These are phyloP conservation scores for Yamadazyma oceani DNA, from an alignment of 1,139 yeast species.

Conservation along the genomic window DNA sequence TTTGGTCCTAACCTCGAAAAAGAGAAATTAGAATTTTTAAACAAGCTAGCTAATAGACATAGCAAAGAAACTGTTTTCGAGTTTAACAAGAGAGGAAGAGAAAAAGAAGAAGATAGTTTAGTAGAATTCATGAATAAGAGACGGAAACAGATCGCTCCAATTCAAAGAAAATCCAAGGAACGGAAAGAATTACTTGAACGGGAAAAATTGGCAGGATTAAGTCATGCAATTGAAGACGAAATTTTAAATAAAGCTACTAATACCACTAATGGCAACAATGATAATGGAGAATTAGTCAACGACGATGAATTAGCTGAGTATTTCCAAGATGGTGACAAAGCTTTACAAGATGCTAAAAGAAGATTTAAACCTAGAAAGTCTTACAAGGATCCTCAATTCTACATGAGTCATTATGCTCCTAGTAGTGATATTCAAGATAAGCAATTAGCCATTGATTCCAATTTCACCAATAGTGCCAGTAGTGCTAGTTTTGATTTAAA, in stretches of 20 bases:
- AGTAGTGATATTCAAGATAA: constrained; percentile 78
- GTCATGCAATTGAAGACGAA: constrained; percentile 74
- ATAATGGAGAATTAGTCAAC: constrained; percentile 47
- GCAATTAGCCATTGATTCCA: constrained; percentile 61
- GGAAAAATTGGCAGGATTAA: constrained; percentile 75
- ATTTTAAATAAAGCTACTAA: constrained; percentile 48
- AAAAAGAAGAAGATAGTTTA: constrained; percentile 60
- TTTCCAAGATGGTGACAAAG: constrained; percentile 64
- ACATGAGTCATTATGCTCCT: constrained; percentile 89
- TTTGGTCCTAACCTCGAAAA: constrained; percentile 73
- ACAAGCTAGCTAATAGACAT: constrained; percentile 64
- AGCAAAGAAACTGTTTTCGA: constrained; percentile 93
- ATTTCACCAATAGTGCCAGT: constrained; percentile 82
- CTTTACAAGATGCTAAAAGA: constrained; percentile 23
- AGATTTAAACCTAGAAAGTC: constrained; percentile 41
- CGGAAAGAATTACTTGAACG: constrained; percentile 66
- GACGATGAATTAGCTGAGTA: constrained; percentile 22
- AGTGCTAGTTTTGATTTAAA: constrained; percentile 83
- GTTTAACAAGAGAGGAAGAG: constrained; percentile 56
- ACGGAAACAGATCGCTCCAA: constrained; percentile 84
- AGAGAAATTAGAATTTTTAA: constrained; percentile 73
- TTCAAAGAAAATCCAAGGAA: constrained; percentile 76
- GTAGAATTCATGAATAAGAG: constrained; percentile 84
- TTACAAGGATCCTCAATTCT: constrained; percentile 79
- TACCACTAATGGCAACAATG: constrained; percentile 20